A percentile compares a stretch with the other conserved stretches of the same genome.
Evolutionary conservation across 768 basidiomycete species (phyloP).

Genomic region (Boletus speciosus): DNA sequence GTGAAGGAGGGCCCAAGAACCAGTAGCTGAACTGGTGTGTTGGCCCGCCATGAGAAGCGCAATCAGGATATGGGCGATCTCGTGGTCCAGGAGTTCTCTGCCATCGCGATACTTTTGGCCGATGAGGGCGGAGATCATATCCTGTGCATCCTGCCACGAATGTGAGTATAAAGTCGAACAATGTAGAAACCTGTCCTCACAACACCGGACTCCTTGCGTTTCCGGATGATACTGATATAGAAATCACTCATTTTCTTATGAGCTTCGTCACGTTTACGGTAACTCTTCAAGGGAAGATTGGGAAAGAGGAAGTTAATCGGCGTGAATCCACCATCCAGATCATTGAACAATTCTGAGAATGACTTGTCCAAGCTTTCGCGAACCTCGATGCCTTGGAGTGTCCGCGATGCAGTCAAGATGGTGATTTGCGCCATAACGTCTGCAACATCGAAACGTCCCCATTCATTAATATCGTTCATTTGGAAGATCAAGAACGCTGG

Average conservation of each 20-base stretch:
- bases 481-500: constrained; percentile 59
- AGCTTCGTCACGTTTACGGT: constrained; percentile 83
- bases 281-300: constrained; percentile 86
- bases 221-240: constrained; percentile 81
- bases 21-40: constrained; percentile 93
- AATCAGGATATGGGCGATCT: constrained; percentile 98
- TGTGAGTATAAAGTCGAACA: not conserved
- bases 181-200: constrained; percentile 25
- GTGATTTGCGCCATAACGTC: constrained; percentile 82
- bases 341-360: constrained; percentile 81
- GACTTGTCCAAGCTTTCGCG: constrained; percentile 72
- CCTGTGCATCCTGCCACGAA: constrained; percentile 60
- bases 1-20: constrained; percentile 88
- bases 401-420: constrained; percentile 90
- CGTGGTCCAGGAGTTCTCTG: constrained; percentile 71
- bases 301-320: constrained; percentile 96
- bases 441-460: constrained; percentile 75
- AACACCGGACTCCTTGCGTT: constrained; percentile 53
- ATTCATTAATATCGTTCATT: constrained; percentile 63
- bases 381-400: constrained; percentile 91
- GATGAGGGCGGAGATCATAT: constrained; percentile 89
- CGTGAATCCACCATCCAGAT: constrained; percentile 94
- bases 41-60: constrained; percentile 99
- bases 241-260: constrained; percentile 93
- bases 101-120: constrained; percentile 84